A percentile compares a stretch with the other conserved stretches of the same genome.
phyloP scores from a whole-genome alignment of 352 stramenopile species.

The Phytophthora citricola region DNA sequence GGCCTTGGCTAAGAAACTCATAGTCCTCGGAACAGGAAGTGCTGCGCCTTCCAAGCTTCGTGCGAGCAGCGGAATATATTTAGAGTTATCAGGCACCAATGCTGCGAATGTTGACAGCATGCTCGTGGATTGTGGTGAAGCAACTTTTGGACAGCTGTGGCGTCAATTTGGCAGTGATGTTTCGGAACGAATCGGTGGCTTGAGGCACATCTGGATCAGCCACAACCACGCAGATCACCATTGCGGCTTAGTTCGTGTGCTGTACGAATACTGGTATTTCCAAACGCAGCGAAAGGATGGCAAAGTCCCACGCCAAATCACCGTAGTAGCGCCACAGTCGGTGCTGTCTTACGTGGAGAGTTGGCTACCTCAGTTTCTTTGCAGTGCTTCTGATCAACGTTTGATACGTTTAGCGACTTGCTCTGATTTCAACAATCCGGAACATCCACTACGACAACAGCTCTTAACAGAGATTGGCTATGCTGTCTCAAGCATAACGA shows the following conservation, averaged over 20 bases:
- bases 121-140: constrained; percentile 96
- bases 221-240: constrained; percentile 98
- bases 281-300: constrained; percentile 12
- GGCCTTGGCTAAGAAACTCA: constrained; percentile 46
- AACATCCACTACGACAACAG: constrained; percentile 26
- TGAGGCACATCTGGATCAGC: constrained; percentile 96
- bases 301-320: constrained; percentile 13
- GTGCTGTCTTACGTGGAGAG: constrained; percentile 65
- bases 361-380: constrained; percentile 44
- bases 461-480: constrained; percentile 44
- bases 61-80: constrained; percentile 95
- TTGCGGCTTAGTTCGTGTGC: constrained; percentile 93
- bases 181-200: constrained; percentile 44
- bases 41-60: constrained; percentile 97
- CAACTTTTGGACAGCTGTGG: constrained; percentile 93
- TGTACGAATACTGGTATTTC: constrained; percentile 68
- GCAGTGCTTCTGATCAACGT: constrained; percentile 2
- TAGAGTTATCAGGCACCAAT: constrained; percentile 53
- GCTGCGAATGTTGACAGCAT: constrained; percentile 50
- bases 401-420: constrained; percentile 57
- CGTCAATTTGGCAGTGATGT: constrained; percentile 58
- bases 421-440: constrained; percentile 57
- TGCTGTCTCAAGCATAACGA: constrained; percentile 47
- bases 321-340: constrained; percentile 60
- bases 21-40: constrained; percentile 96